phyloP scores from a whole-genome alignment of 148 eudicot genomes.

The Chenopodium formosanum region DNA sequence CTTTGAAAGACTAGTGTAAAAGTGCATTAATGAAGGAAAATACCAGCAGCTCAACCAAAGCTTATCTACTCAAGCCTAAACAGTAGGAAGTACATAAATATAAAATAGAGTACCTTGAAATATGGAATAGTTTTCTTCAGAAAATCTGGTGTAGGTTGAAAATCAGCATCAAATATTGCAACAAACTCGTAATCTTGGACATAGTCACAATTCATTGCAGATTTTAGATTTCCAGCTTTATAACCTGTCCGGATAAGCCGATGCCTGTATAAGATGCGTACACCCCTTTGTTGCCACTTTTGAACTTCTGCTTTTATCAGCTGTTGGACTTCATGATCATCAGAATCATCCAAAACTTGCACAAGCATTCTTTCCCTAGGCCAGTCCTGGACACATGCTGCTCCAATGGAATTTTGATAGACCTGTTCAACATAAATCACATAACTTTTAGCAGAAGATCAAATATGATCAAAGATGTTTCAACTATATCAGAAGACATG shows the following conservation, averaged over 20 bases:
- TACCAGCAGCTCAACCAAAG: background rate
- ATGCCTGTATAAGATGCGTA: slow-evolving; percentile 76
- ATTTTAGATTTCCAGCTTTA: slow-evolving; percentile 92
- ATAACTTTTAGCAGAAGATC: slow-evolving; percentile 12
- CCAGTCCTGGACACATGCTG: slow-evolving; percentile 88
- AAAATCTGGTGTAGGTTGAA: slow-evolving; percentile 91
- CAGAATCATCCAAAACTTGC: slow-evolving; percentile 86
- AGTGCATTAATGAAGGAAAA: background rate
- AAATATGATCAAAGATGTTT: background rate
- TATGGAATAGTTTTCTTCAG: slow-evolving; percentile 81
- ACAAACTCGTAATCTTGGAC: slow-evolving; percentile 92
- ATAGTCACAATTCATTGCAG: slow-evolving; percentile 96
- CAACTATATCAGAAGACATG: slow-evolving; percentile 10
- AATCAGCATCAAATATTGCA: slow-evolving; percentile 96
- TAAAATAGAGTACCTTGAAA: slow-evolving; percentile 66
- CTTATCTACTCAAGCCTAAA: background rate
- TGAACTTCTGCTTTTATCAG: slow-evolving; percentile 82
- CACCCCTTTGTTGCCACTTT: slow-evolving; percentile 91
- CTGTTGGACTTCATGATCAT: slow-evolving; percentile 64
- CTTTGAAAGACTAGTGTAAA: background rate
- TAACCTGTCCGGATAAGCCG: slow-evolving; percentile 92
- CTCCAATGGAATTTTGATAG: slow-evolving; percentile 82
- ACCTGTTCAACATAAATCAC: slow-evolving; percentile 48
- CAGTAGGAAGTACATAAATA: background rate
- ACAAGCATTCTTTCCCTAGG: slow-evolving; percentile 93